A percentile compares a stretch with the other conserved stretches of the same genome.
phyloP scores from a whole-genome alignment of 1,284 basidiomycete genomes.

The Puccinia hordei region DNA sequence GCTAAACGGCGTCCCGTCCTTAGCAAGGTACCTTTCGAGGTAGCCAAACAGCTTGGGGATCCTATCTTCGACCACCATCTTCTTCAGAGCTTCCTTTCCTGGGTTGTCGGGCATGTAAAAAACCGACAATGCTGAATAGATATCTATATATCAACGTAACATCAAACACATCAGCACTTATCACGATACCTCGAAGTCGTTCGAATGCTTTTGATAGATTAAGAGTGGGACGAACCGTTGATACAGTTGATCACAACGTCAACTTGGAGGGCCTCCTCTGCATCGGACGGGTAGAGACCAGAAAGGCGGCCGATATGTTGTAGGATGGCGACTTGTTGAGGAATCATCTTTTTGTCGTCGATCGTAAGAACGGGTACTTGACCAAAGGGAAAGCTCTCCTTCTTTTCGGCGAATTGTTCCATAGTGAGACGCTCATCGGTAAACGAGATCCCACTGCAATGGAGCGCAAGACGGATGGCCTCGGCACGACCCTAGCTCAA shows the following conservation, averaged over 20 bases:
- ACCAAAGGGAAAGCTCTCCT: slow-evolving; percentile 8
- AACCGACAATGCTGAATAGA: not conserved
- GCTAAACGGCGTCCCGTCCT: slow-evolving; percentile 8
- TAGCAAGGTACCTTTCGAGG: not conserved
- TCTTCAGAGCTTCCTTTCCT: not conserved
- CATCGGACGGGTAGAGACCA: slow-evolving; percentile 7
- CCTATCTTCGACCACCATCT: not conserved
- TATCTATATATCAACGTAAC: not conserved
- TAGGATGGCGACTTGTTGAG: slow-evolving; percentile 20
- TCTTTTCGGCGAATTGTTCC: not conserved
- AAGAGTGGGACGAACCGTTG: not conserved
- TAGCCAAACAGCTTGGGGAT: not conserved
- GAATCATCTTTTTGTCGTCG: not conserved
- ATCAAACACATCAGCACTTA: not conserved
- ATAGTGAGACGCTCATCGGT: slow-evolving; percentile 2
- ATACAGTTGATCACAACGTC: not conserved
- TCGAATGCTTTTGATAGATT: too few species aligned
- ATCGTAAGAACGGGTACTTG: not conserved
- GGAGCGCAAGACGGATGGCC: slow-evolving; percentile 1
- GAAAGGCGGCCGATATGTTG: slow-evolving; percentile 1
- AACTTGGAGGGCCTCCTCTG: not conserved
- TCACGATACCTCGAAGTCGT: too few species aligned
- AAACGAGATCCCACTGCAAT: not conserved
- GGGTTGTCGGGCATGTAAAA: slow-evolving; percentile 1
- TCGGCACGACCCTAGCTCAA: not conserved